Percentiles rank a stretch among this genome's conserved stretches.
Conservation (phyloP, 2,329 filamentous ascomycete species). For the Ophiostoma ulmi region DNA sequence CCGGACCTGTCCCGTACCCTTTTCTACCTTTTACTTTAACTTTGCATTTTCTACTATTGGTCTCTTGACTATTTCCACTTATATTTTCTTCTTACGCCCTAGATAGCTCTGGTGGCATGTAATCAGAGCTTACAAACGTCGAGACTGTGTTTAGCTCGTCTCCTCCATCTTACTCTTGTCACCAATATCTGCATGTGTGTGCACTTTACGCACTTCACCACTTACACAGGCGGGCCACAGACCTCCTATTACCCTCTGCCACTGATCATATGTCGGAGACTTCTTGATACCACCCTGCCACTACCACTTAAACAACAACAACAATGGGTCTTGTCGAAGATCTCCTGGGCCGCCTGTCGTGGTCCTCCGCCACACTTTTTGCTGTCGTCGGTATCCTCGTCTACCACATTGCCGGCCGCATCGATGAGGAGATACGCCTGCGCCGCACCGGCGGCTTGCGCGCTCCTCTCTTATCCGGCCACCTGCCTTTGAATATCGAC, state of each 20-base stretch:
- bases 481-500: constrained; percentile 52
- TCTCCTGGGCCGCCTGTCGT: constrained; percentile 43
- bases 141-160: neutral
- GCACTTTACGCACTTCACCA: neutral
- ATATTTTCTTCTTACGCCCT: neutral
- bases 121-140: neutral
- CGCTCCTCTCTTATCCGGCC: neutral
- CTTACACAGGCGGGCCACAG: neutral
- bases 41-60: neutral
- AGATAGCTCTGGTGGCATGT: constrained; percentile 10
- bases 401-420: constrained; percentile 25
- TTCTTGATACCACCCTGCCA: neutral
- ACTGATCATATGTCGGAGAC: neutral
- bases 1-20: neutral
- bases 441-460: constrained; percentile 24
- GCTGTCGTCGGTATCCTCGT: constrained; percentile 39
- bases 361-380: constrained; percentile 38
- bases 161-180: neutral
- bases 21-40: neutral
- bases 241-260: neutral
- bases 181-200: neutral
- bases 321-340: constrained; percentile 49
- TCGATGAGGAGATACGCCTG: constrained; percentile 19
- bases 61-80: constrained; percentile 1
- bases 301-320: neutral